Conservation (phyloP, 768 basidiomycete genomes). For the Amyloporia xantha region DNA sequence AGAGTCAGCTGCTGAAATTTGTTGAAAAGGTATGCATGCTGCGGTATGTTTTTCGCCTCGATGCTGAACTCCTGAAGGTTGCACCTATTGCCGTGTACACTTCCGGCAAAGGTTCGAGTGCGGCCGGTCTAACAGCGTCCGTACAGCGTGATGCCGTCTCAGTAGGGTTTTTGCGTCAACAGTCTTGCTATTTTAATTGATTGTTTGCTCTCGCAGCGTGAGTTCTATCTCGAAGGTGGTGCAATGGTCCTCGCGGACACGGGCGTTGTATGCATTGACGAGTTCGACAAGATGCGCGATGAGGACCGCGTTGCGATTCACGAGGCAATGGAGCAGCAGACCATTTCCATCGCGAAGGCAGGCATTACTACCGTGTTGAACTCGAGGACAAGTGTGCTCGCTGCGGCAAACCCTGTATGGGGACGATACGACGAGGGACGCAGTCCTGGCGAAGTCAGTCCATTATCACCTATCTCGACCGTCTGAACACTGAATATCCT, state of each 20-base stretch:
- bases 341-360: conserved; percentile 98
- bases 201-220: conserved; percentile 49
- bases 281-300: conserved; percentile 99
- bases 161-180: too few relatives aligned
- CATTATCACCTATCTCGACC: not conserved
- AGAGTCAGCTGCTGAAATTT: conserved; percentile 96
- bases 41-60: too few relatives aligned
- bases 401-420: conserved; percentile 97
- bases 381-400: conserved; percentile 91
- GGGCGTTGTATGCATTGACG: conserved; percentile 98
- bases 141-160: conserved; percentile 92
- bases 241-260: conserved; percentile 99
- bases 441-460: conserved; percentile 82
- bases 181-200: conserved; percentile 3
- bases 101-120: conserved; percentile 96
- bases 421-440: conserved; percentile 96
- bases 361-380: conserved; percentile 98
- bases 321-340: conserved; percentile 99
- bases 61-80: conserved; percentile 55
- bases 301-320: conserved; percentile 99
- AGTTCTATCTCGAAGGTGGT: conserved; percentile 98
- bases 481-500: not conserved
- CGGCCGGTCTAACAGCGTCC: conserved; percentile 95
- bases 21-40: conserved; percentile 75
- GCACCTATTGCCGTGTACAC: conserved; percentile 98